These are phyloP conservation scores for Vitis hybrid DNA, from an alignment of 177 flowering plant species.

Conservation along the genomic window DNA sequence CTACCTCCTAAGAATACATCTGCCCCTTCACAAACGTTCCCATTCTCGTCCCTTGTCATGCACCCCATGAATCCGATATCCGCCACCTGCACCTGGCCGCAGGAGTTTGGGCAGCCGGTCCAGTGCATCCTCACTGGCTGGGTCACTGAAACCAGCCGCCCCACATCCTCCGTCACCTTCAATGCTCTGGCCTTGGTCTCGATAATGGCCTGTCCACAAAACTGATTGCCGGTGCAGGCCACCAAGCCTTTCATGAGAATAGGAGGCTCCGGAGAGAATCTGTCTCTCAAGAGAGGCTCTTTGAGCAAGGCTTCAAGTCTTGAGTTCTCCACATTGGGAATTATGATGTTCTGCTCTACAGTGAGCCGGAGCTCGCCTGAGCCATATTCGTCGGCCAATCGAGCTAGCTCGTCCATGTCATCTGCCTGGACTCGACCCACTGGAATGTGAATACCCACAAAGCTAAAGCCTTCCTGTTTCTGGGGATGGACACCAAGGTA, in stretches of 20 bases:
- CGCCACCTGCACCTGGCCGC: constrained; percentile 95
- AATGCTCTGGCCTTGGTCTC: constrained; percentile 92
- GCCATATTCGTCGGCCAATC: constrained; percentile 84
- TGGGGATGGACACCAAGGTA: constrained; percentile 86
- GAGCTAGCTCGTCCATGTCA: constrained; percentile 92
- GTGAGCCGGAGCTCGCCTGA: constrained; percentile 94
- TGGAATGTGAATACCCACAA: constrained; percentile 83
- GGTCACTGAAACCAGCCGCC: constrained; percentile 53
- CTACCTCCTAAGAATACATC: constrained; percentile 89
- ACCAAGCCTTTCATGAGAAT: constrained; percentile 81
- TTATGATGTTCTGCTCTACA: constrained; percentile 90
- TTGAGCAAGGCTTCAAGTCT: constrained; percentile 56
- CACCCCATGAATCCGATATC: constrained; percentile 99
- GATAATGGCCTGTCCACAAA: constrained; percentile 96
- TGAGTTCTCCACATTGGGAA: constrained; percentile 76
- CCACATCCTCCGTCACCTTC: constrained; percentile 84
- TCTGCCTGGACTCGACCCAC: constrained; percentile 92
- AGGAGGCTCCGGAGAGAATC: constrained; percentile 72
- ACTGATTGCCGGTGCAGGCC: constrained; percentile 96
- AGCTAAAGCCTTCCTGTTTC: constrained; percentile 80
- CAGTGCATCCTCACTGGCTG: constrained; percentile 91
- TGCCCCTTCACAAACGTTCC: constrained; percentile 70
- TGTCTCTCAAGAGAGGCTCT: constrained; percentile 62
- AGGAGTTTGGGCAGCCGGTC: constrained; percentile 95
- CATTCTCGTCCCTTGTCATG: constrained; percentile 75